Evolutionary conservation across 192 early-diverging fungal genomes (phyloP), one percentile per base, ranked within the genome.

Genomic region (Linnemannia exigua): DNA sequence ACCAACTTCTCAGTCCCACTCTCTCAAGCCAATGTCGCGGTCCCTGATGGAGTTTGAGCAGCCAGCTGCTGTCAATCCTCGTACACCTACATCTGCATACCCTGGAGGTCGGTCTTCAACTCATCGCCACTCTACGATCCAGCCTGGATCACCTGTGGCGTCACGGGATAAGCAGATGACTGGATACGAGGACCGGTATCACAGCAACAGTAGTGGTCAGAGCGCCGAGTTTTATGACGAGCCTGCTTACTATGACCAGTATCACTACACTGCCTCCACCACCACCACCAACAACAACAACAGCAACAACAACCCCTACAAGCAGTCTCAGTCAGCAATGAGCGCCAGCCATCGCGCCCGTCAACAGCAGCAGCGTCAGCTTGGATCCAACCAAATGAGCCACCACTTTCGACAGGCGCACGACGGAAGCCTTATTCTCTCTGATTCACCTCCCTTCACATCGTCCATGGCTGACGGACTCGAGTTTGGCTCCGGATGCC

Each of bases 401-500:
- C 80, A 81, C 25, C 69, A 73, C 51, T 81, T 81, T 54, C 67
- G 73, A 61, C 80, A 81, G 68, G 80, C 80, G 19, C 74, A 81
- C 33, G 74, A 81, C 54, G 74, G 80, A 8, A 76, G 74, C 52
- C 17, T 76, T 31, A 81, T 81, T 33, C 47, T 80, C 44, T 75
- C 74, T 1, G 68, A 75, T 5, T 52, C 38, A 31, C 67, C 74
- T 37, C 71, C 54, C 16, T 38, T 41, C 20, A 37, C 66, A 33
- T 51, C 31, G 5, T 35, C 33, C 3, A 52, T 28, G 67, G 41
- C 36, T n/a, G 41, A n/a, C 6, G 71, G 22, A 11, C 33, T 77
- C 15, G 67, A 22, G 68, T 31, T 36, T 46, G 72, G 41, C 2
- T 20, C 12, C 46, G 54, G 70, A 63, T 82, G 81, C 31, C 70